Evolutionary conservation across 2,329 filamentous ascomycete genomes (phyloP).

Genomic region (Aotearoamyces nothofagi): DNA sequence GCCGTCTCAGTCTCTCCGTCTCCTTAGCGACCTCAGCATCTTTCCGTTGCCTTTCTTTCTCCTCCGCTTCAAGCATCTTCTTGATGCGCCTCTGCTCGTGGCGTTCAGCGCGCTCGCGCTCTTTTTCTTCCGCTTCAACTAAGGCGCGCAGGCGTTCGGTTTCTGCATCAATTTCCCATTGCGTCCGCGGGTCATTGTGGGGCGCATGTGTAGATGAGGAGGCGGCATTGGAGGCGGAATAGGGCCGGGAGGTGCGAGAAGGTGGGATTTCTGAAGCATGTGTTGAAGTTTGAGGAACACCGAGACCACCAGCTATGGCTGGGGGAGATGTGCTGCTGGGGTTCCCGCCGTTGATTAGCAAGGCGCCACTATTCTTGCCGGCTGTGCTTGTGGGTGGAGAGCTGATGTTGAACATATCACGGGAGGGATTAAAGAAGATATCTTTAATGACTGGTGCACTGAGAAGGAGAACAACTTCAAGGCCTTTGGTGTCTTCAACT

Average conservation of each 20-base stretch:
- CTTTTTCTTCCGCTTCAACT: slow-evolving; percentile 27
- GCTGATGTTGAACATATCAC: slow-evolving; percentile 66
- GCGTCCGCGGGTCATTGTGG: slow-evolving; percentile 18
- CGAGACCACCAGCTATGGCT: slow-evolving; percentile 15
- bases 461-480: slow-evolving; percentile 66
- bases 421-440: slow-evolving; percentile 46
- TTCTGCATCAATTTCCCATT: slow-evolving; percentile 51
- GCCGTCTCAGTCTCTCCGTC: slow-evolving; percentile 60
- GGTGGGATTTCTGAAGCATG: slow-evolving; percentile 11
- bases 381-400: slow-evolving; percentile 23
- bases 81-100: slow-evolving; percentile 41
- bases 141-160: slow-evolving; percentile 53
- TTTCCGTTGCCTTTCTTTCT: slow-evolving; percentile 38
- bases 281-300: slow-evolving; percentile 5
- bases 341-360: slow-evolving; percentile 9
- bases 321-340: slow-evolving; percentile 7
- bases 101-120: slow-evolving; percentile 38
- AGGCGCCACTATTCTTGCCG: slow-evolving; percentile 11
- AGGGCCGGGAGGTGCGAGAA: slow-evolving; percentile 5
- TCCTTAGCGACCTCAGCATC: slow-evolving; percentile 57
- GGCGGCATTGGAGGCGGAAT: slow-evolving; percentile 8
- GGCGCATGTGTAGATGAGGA: slow-evolving; percentile 8
- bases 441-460: slow-evolving; percentile 50
- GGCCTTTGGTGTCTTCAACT: slow-evolving; percentile 82
- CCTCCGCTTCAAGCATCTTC: slow-evolving; percentile 51